Base-by-base conservation (phyloP, 495 filamentous ascomycete genomes). In the Hypoxylon lenormandii region DNA sequence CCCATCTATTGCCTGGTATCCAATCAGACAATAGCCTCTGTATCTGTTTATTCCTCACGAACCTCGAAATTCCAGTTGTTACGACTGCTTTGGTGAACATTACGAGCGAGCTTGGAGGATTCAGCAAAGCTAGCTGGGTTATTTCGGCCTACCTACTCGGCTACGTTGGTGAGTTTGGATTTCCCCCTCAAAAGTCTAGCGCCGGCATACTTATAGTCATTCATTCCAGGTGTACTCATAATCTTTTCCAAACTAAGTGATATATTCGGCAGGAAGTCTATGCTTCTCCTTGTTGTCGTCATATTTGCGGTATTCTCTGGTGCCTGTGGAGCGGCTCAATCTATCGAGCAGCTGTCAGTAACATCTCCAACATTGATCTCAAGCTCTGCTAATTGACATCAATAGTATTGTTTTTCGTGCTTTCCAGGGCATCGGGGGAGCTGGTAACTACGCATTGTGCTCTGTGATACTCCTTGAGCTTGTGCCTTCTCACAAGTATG, bases 121-220 rank as follows among this genome's bases (percentile, higher is more conserved):
- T 82, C 49, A 65, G 73, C 23, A 70, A 79, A 49, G 73, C 64
- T 13, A 77, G 75, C 42, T 85, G 83, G 83, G 70, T 85, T 18
- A 66, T 84, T 18, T 81, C 78, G 3, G 76, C 70, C 6, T 85
- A 85, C 61, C 37, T 38, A 8, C 3, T 38, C 37, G 11, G 4
- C 2, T 38, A 38, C 26, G 7, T 7, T 7, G 3, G 26, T 28
- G 26, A 28, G 7, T 28, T 7, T 28, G 3, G 26, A 28, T 7
- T 28, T 7, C 7, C 7, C 7, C 3, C 26, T 7, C 7, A 7
- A 7, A 28, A 3, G 26, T 28, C n/a, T n/a, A n/a, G n/a, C n/a
- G n/a, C n/a, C n/a, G n/a, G n/a, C n/a, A n/a, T n/a, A n/a, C n/a
- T n/a, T n/a, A n/a, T n/a, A n/a, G n/a, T n/a, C n/a, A n/a, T n/a